Conservation (phyloP, 139 green algal genomes). For the Tetradesmus lagerheimii region DNA sequence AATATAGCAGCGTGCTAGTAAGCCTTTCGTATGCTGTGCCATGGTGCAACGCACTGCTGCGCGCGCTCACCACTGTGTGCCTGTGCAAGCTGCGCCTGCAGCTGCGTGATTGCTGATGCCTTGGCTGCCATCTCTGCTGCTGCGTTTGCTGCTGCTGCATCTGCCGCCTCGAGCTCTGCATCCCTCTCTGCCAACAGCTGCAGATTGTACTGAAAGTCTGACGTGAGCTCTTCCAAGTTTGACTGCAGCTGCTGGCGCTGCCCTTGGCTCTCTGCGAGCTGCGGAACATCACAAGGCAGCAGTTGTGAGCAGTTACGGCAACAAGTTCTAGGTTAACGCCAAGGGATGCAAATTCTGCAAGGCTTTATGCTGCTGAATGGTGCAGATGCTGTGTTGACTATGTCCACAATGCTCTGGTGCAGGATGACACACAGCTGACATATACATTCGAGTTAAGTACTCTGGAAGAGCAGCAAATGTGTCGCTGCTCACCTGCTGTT, state of each 20-base stretch:
- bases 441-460: no score
- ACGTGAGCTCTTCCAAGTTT: constrained; percentile 64
- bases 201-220: constrained; percentile 73
- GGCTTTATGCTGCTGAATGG: background rate
- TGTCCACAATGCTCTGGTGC: no score
- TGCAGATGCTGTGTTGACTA: background rate
- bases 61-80: constrained; percentile 21
- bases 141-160: constrained; percentile 43
- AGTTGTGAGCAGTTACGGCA: background rate
- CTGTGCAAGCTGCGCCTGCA: constrained; percentile 48
- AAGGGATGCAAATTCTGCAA: no score
- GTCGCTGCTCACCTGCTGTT: constrained; percentile 50
- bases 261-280: constrained; percentile 25
- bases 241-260: constrained; percentile 18
- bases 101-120: constrained; percentile 50
- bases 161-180: constrained; percentile 65
- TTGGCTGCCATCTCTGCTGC: constrained; percentile 50
- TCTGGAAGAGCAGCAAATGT: background rate
- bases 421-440: no score
- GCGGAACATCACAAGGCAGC: background rate
- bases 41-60: background rate
- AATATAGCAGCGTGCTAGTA: no score
- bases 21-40: background rate
- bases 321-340: no score
- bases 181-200: constrained; percentile 66